Evolutionary conservation across 805 yeast species (phyloP), one percentile per base, ranked within the genome.

Genomic region (Dipodascus geniculatus): DNA sequence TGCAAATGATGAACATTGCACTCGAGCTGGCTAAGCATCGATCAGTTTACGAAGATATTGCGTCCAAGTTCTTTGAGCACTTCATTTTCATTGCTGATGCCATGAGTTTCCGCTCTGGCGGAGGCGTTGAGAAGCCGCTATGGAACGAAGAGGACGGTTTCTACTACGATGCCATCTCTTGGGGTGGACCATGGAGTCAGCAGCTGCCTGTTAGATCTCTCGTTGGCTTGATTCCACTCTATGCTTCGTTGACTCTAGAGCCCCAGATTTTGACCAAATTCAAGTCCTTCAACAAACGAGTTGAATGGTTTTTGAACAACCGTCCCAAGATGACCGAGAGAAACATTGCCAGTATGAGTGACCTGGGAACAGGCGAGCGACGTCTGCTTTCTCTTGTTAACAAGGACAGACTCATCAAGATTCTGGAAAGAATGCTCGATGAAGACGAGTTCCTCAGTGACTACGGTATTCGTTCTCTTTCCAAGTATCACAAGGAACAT

Each of bases 41-140:
- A 58, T 81, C 86, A 0, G 93, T 86, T 19, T 90, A 90, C 70
- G 96, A 89, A 70, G 93, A 88, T 67, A 85, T 88, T 68, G 96
- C 96, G 2, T 84, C 95, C 53, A 90, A 89, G 71, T 89, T 89
- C 68, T 88, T 89, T 69, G 96, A 90, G 72, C 97, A 89, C 67
- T 89, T 88, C 69, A 70, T 89, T 55, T 75, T 88, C 64, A 89
- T 89, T 72, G 88, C 96, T 23, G 97, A 89, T 68, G 96, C 96
- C 11, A 85, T 89, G 95, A 81, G 95, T 14, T 86, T 78, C 67
- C 72, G 75, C 48, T 72, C 71, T 38, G 75, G 76, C 2, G 70
- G 68, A 22, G 72, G 71, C 42, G 72, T 79, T 16, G 79, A 76
- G 42, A 80, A 78, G 58, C 83, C 90, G 0, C 73, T 89, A 58